A percentile compares a stretch with the other conserved stretches of the same genome.
These are phyloP conservation scores for Myrmaecium sp. DNA, from an alignment of 2,329 filamentous ascomycete species.

Conservation along the genomic window DNA sequence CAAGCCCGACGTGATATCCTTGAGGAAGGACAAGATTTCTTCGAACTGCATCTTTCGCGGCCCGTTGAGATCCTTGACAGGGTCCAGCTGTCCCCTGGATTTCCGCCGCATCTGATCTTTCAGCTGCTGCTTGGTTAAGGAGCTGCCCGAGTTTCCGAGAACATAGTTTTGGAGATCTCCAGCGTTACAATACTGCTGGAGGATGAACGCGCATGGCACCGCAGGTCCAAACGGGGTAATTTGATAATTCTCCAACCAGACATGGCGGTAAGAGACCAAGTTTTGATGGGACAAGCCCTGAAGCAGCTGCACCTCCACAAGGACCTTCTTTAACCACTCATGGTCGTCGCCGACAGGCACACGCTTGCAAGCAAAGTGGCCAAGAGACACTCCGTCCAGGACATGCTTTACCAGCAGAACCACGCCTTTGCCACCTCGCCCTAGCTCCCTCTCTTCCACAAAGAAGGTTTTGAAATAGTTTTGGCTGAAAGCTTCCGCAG, in stretches of 20 bases:
- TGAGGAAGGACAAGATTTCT: slow-evolving; percentile 93
- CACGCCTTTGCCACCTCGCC: slow-evolving; percentile 83
- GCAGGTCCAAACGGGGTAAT: slow-evolving; percentile 73
- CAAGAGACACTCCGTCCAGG: slow-evolving; percentile 73
- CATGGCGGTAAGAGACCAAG: slow-evolving; percentile 88
- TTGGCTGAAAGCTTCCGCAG: slow-evolving; percentile 71
- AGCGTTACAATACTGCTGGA: slow-evolving; percentile 93
- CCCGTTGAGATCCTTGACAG: slow-evolving; percentile 33
- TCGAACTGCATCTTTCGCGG: slow-evolving; percentile 54
- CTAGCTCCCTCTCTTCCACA: slow-evolving; percentile 70
- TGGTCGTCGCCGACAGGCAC: slow-evolving; percentile 90
- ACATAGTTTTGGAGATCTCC: slow-evolving; percentile 84
- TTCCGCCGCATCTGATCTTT: slow-evolving; percentile 74
- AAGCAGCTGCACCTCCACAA: slow-evolving; percentile 83
- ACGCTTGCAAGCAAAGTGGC: slow-evolving; percentile 89
- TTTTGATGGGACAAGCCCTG: slow-evolving; percentile 89
- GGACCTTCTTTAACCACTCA: slow-evolving; percentile 83
- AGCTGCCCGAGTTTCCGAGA: slow-evolving; percentile 46
- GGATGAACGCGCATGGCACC: slow-evolving; percentile 87
- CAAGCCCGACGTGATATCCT: slow-evolving; percentile 81
- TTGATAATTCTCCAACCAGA: slow-evolving; percentile 84
- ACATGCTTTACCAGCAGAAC: slow-evolving; percentile 87
- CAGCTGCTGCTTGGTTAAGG: slow-evolving; percentile 60
- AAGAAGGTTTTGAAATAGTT: slow-evolving; percentile 92
- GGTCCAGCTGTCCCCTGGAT: slow-evolving; percentile 61